Evolutionary conservation across 495 filamentous ascomycete species (phyloP), one percentile per base, ranked within the genome.

Genomic region (Penicillium coffeae): DNA sequence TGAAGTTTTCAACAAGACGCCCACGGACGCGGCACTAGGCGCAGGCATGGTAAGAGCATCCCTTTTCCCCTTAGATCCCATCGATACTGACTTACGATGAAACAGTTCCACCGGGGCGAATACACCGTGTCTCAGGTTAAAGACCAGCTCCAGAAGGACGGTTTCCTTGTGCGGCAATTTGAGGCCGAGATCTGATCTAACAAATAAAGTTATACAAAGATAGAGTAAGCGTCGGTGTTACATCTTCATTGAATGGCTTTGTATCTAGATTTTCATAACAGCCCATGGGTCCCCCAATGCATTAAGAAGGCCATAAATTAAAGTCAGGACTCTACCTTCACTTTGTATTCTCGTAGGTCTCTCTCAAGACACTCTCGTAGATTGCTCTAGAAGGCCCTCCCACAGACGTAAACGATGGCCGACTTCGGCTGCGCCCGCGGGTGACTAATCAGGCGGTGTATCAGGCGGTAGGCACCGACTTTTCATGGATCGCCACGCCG

Each of bases 81-180:
- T 10, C 13, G 5, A 21, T 18, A 9, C 0, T 38, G 21, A 38
- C 51, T 68, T 45, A 65, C 54, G 15, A 39, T 30, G 21, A 36
- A 45, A 16, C 53, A 87, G 83, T 98, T 98, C 64, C 93, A 98
- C 70, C 77, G 94, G 21, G 87, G 85, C 21, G 92, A 98, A 70
- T 97, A 90, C 63, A 96, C 91, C 1, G 91, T 98, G 8, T 82
- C 83, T 61, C 82, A 97, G 52, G 93, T 98, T n/a, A 98, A 97
- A 65, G 82, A 90, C 48, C 78, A 85, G 56, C 62, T 97, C 33
- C 75, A 75, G n/a, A 65, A 76, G 19, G 79, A 81, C 58, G 85
- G 85, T 1, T 72, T 95, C 42, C 63, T 90, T 45, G 85, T 97
- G 13, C 77, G 93, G 48, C 75, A 81, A 49, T 87, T 84, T 60